Conservation (phyloP, 1,139 yeast species). For the Arxiozyma slooffiae region DNA sequence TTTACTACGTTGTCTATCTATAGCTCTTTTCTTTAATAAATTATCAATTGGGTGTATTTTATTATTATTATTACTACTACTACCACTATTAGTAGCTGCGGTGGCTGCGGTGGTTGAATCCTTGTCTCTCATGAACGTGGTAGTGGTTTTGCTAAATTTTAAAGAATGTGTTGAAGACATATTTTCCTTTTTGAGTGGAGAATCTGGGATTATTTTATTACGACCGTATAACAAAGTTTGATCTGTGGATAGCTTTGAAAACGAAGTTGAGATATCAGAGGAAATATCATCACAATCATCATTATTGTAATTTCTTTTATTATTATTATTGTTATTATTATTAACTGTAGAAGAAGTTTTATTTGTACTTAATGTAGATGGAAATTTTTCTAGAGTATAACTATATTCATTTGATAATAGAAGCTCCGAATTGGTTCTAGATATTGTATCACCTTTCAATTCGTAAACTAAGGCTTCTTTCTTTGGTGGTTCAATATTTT, state of each 20-base stretch:
- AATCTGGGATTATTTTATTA: background rate
- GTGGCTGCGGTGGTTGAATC: background rate
- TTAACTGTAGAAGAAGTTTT: background rate
- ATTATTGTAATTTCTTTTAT: no score
- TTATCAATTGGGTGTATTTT: background rate
- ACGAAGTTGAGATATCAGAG: background rate
- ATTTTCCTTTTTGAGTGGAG: background rate
- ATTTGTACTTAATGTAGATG: background rate
- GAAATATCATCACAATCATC: background rate
- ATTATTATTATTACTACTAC: background rate
- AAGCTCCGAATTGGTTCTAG: background rate
- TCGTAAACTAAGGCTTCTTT: background rate
- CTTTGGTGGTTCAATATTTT: background rate
- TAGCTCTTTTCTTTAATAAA: conserved; percentile 4
- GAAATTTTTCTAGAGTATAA: background rate
- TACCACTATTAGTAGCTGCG: no score
- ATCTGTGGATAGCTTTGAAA: background rate
- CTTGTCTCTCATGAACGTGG: background rate
- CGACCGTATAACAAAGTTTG: background rate
- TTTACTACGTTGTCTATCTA: conserved; percentile 25
- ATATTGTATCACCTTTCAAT: background rate
- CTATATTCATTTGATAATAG: background rate
- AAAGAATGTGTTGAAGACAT: conserved; percentile 7
- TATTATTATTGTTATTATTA: no score
- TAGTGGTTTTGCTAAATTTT: background rate